Conservation (phyloP, 257 asterid species). For the Fraxinus pennsylvanica region DNA sequence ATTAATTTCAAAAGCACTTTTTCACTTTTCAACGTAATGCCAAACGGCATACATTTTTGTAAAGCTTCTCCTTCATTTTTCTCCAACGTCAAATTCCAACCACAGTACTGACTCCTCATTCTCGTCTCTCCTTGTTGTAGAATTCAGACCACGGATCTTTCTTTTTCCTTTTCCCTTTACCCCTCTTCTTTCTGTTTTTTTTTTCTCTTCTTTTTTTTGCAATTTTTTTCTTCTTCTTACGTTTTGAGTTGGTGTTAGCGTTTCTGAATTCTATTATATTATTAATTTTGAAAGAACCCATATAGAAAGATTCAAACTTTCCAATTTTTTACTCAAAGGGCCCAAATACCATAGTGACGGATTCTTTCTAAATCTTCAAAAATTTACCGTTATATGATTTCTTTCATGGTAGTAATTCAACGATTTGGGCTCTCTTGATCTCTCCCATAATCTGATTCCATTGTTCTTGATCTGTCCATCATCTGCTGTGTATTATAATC, state of each 20-base stretch:
- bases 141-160: not conserved
- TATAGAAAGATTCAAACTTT: slow-evolving; percentile 36
- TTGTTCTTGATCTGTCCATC: not conserved
- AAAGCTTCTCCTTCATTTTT: not conserved
- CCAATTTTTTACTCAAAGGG: not conserved
- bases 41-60: too few relatives aligned
- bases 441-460: not conserved
- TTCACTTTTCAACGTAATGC: too few relatives aligned
- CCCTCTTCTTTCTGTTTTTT: not conserved
- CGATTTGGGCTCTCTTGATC: not conserved
- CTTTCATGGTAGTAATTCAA: not conserved
- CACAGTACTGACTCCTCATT: not conserved
- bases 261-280: not conserved
- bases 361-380: slow-evolving; percentile 17
- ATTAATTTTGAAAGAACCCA: slow-evolving; percentile 9
- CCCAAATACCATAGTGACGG: slow-evolving; percentile 17
- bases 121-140: not conserved
- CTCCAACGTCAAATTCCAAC: not conserved
- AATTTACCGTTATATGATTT: not conserved
- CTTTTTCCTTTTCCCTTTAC: not conserved
- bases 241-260: not conserved
- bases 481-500: not conserved
- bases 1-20: too few relatives aligned
- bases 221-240: not conserved
- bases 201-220: not conserved